A percentile compares a stretch with the other conserved stretches of the same genome.
Conservation (phyloP, 2,329 filamentous ascomycete genomes). For the Microdochium paspali region DNA sequence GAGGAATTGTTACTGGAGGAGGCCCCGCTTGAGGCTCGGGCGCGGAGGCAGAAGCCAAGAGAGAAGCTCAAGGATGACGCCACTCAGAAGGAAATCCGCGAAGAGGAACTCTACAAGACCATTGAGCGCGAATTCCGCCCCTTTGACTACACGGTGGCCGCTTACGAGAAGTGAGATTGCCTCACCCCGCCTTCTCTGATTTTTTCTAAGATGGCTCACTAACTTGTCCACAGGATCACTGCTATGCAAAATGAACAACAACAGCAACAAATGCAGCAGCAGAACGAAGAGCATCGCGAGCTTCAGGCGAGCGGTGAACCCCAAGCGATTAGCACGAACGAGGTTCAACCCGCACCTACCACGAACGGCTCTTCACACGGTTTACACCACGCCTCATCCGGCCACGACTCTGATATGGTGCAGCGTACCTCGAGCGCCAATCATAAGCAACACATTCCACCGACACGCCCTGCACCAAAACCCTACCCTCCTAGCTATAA, state of each 20-base stretch:
- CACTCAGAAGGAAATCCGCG: constrained; percentile 86
- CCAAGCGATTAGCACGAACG: constrained; percentile 43
- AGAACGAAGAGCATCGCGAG: constrained; percentile 5
- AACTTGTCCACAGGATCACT: constrained; percentile 24
- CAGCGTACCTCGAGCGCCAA: constrained; percentile 7
- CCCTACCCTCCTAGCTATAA: neutral
- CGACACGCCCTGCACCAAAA: constrained; percentile 6
- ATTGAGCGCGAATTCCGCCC: constrained; percentile 91
- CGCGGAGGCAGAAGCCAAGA: constrained; percentile 85
- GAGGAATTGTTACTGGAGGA: constrained; percentile 92
- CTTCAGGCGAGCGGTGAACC: constrained; percentile 14
- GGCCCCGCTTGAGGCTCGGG: constrained; percentile 85
- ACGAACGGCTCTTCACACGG: constrained; percentile 12
- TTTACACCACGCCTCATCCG: constrained; percentile 6
- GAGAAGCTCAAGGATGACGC: constrained; percentile 90
- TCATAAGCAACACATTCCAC: constrained; percentile 5
- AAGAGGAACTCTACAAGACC: constrained; percentile 87
- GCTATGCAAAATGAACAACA: constrained; percentile 15
- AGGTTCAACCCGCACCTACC: constrained; percentile 30
- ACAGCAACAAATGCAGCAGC: too few species aligned
- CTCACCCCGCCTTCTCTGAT: neutral
- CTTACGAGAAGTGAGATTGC: constrained; percentile 58
- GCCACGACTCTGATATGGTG: constrained; percentile 1
- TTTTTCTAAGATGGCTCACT: constrained; percentile 1
- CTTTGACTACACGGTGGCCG: constrained; percentile 86